Percentiles rank a stretch among this genome's conserved stretches.
These are phyloP conservation scores for Saccharum spontaneum DNA, from an alignment of 176 grass and related monocot genomes.

Conservation along the genomic window DNA sequence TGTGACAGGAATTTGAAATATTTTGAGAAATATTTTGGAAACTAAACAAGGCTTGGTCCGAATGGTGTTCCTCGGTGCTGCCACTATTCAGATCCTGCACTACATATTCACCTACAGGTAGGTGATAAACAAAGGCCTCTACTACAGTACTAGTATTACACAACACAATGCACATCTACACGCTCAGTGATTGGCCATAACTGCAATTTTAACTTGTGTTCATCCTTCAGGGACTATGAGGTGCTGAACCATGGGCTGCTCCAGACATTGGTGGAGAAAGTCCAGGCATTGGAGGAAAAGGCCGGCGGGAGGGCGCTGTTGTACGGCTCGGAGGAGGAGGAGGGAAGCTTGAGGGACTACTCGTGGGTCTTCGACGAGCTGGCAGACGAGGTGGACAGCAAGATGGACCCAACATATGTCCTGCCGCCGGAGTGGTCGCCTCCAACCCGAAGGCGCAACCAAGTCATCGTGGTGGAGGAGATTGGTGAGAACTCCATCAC, in stretches of 20 bases:
- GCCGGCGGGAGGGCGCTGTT: constrained; percentile 4
- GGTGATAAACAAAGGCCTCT: background rate
- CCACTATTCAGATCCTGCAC: constrained; percentile 37
- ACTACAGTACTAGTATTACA: background rate
- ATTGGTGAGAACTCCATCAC: too few species aligned
- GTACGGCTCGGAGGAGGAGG: constrained; percentile 25
- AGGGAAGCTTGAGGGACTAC: constrained; percentile 33
- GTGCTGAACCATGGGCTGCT: constrained; percentile 41
- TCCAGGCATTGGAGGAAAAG: constrained; percentile 29
- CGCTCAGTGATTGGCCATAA: background rate
- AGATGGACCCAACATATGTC: too few species aligned
- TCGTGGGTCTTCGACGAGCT: too few species aligned
- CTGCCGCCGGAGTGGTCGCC: too few species aligned
- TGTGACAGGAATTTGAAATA: too few species aligned
- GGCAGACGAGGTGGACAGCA: too few species aligned
- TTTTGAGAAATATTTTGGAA: too few species aligned
- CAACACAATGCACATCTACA: too few species aligned
- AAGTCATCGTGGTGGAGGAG: too few species aligned
- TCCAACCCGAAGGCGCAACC: too few species aligned
- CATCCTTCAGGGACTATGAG: constrained; percentile 33
- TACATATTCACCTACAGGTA: constrained; percentile 49
- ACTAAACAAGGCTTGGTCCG: too few species aligned
- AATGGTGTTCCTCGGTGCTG: constrained; percentile 48
- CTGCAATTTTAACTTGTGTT: background rate
- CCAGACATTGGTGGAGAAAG: constrained; percentile 48